Base-by-base conservation (phyloP, 371 early-diverging fungal genomes). In the Dichotomocladium elegans region DNA sequence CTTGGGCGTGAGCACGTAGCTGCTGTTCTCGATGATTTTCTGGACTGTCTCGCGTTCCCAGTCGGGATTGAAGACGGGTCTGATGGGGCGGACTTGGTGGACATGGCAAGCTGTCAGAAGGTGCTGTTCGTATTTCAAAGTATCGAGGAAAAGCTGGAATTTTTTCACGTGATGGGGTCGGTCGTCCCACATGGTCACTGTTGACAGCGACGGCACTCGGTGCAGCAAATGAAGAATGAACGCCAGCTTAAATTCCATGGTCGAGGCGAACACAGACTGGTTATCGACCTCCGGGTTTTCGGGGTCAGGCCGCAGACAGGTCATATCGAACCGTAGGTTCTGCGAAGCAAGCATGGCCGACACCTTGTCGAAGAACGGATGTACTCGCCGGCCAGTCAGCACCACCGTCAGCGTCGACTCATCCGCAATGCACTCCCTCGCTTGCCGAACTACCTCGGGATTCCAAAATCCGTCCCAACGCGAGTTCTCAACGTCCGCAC, bases 151-250 rank as follows among this genome's bases (percentile, higher is more conserved):
- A 2, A 51, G 45, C 27, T 66, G 63, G 56, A 85, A 83, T 9
- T 50, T 34, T 21, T 60, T 55, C 19, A 79, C 73, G 41, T 85
- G 85, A 26, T 60, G 54, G 1, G 47, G 22, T 4, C 86, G 78
- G 51, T 85, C 86, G 44, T 85, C 86, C 81, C 83, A 85, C 82
- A 85, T 80, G 12, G 27, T 28, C 0, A 85, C 56, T 0, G 63
- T 29, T 0, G 48, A 22, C 7, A 82, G 30, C 1, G 63, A 65
- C 0, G 82, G 81, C 11, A 83, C 64, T 3, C 54, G 63, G 4
- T 66, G 42, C 1, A 85, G 37, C 4, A 80, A 27, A 27, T 83
- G 70, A 15, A 74, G 53, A 1, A 85, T 67, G 26, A 83, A 84
- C 15, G 66, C 54, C 28, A 68, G 60, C 49, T 85, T 85, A 69